Percentiles rank a stretch among this genome's conserved stretches.
Conservation (phyloP, 148 eudicot genomes). For the Silene conica region DNA sequence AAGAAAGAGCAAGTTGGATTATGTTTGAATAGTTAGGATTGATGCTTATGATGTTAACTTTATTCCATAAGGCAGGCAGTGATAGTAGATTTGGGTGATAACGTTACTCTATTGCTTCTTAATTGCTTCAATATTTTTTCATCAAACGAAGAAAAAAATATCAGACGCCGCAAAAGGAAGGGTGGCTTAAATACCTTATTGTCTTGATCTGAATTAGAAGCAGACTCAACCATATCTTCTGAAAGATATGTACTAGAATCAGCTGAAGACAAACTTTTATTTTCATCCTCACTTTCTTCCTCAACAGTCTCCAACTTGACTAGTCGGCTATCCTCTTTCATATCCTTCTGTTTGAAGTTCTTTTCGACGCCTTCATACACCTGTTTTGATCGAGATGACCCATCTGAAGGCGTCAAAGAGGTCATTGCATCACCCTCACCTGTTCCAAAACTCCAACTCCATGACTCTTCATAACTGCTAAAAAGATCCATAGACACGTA, state of each 20-base stretch:
- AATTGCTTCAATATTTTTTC: too few species aligned
- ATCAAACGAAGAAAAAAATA: background rate
- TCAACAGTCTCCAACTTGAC: slow-evolving; percentile 53
- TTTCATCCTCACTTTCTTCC: slow-evolving; percentile 61
- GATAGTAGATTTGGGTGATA: background rate
- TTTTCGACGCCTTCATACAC: slow-evolving; percentile 48
- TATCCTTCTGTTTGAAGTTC: slow-evolving; percentile 47
- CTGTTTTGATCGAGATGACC: slow-evolving; percentile 37
- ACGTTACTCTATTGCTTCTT: background rate
- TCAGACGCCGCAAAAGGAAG: background rate
- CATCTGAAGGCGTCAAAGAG: slow-evolving; percentile 35
- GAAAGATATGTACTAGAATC: slow-evolving; percentile 42
- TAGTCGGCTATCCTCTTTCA: slow-evolving; percentile 41
- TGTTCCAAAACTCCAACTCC: slow-evolving; percentile 63
- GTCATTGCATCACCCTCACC: slow-evolving; percentile 40
- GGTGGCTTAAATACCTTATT: slow-evolving; percentile 25
- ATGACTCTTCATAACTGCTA: slow-evolving; percentile 80
- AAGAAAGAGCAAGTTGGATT: background rate
- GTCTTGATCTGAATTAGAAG: slow-evolving; percentile 23
- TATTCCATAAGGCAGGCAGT: background rate
- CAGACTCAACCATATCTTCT: slow-evolving; percentile 40
- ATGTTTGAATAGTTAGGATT: background rate
- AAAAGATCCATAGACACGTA: slow-evolving; percentile 84
- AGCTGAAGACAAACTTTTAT: slow-evolving; percentile 30
- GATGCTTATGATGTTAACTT: background rate